Conservation (phyloP, 2,329 filamentous ascomycete species). For the Hypoxylon sp. region DNA sequence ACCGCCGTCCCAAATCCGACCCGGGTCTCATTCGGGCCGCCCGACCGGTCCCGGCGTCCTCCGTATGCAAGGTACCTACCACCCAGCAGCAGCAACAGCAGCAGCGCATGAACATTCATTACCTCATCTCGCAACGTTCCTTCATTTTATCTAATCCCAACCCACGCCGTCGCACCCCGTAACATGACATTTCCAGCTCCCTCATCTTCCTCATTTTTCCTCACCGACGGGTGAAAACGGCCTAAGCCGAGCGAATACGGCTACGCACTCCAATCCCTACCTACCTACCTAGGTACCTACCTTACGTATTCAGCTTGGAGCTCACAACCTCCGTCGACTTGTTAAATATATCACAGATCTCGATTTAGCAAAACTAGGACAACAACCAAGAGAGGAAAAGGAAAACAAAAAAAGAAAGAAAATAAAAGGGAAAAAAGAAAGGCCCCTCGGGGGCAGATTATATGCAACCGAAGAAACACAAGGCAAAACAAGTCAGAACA, state of each 20-base stretch:
- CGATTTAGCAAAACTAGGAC: not conserved
- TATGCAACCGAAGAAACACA: not conserved
- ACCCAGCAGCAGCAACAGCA: not conserved
- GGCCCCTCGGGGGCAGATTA: not conserved
- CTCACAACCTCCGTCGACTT: not conserved
- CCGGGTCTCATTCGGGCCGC: constrained; percentile 8
- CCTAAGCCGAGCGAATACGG: not conserved
- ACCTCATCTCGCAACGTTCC: not conserved
- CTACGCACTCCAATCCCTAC: not conserved
- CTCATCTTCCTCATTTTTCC: not conserved
- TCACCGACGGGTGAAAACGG: not conserved
- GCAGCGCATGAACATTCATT: not conserved
- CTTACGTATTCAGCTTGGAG: not conserved
- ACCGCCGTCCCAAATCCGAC: constrained; percentile 21
- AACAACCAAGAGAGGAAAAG: not conserved
- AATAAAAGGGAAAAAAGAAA: not conserved
- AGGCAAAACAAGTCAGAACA: not conserved
- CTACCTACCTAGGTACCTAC: not conserved
- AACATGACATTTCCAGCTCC: not conserved
- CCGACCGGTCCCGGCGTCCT: constrained; percentile 18
- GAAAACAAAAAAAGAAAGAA: not conserved
- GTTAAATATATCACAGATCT: not conserved
- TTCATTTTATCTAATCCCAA: not conserved
- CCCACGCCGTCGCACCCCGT: constrained; percentile 1
- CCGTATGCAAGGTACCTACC: constrained; percentile 8